Percentiles rank a stretch among this genome's conserved stretches.
phyloP scores from a whole-genome alignment of 305 asterid species.

The Coffea humblotiana region DNA sequence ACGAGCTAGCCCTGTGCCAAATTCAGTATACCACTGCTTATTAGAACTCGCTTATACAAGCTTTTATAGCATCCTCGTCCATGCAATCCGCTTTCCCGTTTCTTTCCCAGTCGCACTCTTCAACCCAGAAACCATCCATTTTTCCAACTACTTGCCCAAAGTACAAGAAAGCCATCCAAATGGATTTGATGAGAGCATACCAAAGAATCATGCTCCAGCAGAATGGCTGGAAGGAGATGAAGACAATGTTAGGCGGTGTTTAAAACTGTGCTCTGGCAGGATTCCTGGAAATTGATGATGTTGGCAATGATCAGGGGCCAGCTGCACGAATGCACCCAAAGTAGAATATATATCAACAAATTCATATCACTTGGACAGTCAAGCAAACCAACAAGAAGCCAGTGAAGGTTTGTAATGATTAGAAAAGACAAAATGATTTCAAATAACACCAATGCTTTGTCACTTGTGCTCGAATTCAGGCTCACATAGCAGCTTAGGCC shows the following conservation, averaged over 20 bases:
- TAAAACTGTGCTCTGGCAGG: neutral
- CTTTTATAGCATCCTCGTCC: neutral
- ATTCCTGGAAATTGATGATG: neutral
- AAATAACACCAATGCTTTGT: neutral
- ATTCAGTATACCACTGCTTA: neutral
- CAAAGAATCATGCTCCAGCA: neutral
- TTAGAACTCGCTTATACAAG: too few relatives aligned
- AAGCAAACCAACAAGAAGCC: neutral
- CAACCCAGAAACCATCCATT: neutral
- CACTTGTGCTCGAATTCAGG: neutral
- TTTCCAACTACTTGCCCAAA: neutral
- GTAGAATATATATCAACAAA: neutral
- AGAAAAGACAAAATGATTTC: neutral
- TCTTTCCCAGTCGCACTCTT: neutral
- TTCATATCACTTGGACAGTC: neutral
- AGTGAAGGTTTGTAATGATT: neutral
- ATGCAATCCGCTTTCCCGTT: neutral
- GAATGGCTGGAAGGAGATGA: neutral
- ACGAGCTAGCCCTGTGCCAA: conserved; percentile 3
- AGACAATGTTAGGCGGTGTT: neutral
- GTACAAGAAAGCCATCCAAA: neutral
- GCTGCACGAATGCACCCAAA: conserved; percentile 3
- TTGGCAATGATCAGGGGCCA: neutral
- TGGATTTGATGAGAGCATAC: neutral
- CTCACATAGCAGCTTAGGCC: neutral